Percentiles rank a stretch among this genome's conserved stretches.
Evolutionary conservation across 1,284 basidiomycete species (phyloP).

Genomic region (Ceratobasidium sp.): DNA sequence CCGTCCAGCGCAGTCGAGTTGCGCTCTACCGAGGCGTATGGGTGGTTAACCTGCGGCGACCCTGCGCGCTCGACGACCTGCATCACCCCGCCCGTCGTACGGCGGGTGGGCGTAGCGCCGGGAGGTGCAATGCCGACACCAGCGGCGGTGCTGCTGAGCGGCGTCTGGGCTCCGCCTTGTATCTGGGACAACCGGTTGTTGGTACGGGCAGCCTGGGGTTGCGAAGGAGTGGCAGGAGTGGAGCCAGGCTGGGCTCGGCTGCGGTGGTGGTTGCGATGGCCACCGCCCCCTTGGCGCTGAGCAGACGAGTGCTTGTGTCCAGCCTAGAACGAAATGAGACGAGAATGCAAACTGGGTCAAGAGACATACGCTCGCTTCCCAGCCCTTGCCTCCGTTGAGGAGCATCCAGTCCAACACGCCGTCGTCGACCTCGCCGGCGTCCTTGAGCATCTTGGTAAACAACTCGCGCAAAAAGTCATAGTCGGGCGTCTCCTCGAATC

Average conservation of each 20-base stretch:
- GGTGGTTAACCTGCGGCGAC: constrained; percentile 17
- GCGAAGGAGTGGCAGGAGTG: constrained; percentile 19
- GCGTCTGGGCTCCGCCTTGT: constrained; percentile 28
- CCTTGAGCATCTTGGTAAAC: constrained; percentile 91
- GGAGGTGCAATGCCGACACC: constrained; percentile 8
- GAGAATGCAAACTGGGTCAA: constrained; percentile 3
- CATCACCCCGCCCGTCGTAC: constrained; percentile 33
- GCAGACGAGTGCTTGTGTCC: constrained; percentile 36
- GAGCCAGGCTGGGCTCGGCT: constrained; percentile 14
- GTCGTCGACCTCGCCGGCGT: constrained; percentile 87
- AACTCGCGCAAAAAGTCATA: constrained; percentile 97
- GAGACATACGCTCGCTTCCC: constrained; percentile 67
- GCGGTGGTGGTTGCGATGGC: constrained; percentile 30
- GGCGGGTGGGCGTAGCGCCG: constrained; percentile 17
- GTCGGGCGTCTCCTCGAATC: constrained; percentile 95
- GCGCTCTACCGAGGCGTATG: constrained; percentile 29
- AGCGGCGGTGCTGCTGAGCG: constrained; percentile 9
- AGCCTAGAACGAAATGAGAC: constrained; percentile 14
- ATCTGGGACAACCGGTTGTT: constrained; percentile 31
- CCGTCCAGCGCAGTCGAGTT: constrained; percentile 32
- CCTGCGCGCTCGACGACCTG: constrained; percentile 35
- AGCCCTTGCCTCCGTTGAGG: constrained; percentile 86
- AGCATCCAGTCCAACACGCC: constrained; percentile 97
- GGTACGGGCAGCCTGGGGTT: constrained; percentile 28
- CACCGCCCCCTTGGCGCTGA: constrained; percentile 11